Evolutionary conservation across 306 rosid genomes (phyloP), one percentile per base, ranked within the genome.

Genomic region (Fragaria ananassa): DNA sequence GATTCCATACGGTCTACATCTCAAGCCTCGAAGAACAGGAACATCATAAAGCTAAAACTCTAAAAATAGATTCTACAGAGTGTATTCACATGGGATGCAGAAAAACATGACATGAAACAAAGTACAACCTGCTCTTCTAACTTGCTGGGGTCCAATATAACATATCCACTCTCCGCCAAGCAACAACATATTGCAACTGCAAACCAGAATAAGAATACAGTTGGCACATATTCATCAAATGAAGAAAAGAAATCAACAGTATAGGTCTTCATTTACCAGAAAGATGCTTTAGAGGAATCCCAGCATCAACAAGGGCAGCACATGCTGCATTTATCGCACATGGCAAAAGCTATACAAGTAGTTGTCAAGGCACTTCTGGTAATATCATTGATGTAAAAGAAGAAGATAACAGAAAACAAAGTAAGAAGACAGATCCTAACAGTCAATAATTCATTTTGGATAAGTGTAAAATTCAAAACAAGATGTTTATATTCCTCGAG

Each of bases 301-400:
- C 97, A 6, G 96, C 96, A 84, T 92, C 97, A 11, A 95, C 93
- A 69, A 92, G 88, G 47, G 98, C 96, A 80, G 97, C 96, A 25
- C 98, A 90, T 68, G 97, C 90, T 6, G 97, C 96, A 84, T 95
- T 95, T 68, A 95, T 90, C 76, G 97, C 97, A 83, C 97, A 92
- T 47, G 97, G 96, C 70, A 95, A 91, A 78, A 95, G 97, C 97
- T 92, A 85, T 49, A 71, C 45, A 34, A 6, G 64, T 21, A 79
- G 23, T 46, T 69, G 94, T 90, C 85, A 90, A 90, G 96, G 86
- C 10, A 56, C 35, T 50, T 14, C 46, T 37, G 53, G 42, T 23
- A 27, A 17, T 8, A 57, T 14, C 53, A 71, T 42, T 10, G 61
- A 41, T 21, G 44, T 18, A 44, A 74, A 42, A 46, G 69, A 34